These are phyloP conservation scores for Coemansia sp. DNA, from an alignment of 192 early-diverging fungal genomes.

Conservation along the genomic window DNA sequence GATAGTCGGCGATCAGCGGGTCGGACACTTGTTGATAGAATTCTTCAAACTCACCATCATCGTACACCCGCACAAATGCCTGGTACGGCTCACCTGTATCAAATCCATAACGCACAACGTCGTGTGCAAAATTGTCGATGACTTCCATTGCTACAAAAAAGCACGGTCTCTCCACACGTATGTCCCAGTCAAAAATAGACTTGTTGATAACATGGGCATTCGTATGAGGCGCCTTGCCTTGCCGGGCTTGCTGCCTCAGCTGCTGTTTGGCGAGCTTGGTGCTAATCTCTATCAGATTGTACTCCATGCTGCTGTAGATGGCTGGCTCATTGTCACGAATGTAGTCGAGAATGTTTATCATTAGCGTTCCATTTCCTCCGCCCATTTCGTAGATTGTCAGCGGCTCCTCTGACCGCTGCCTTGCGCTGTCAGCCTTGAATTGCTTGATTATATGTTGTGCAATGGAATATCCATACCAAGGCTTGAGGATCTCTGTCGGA, in stretches of 20 bases:
- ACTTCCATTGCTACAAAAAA: conserved; percentile 98
- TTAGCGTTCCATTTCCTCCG: conserved; percentile 95
- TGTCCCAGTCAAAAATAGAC: conserved; percentile 89
- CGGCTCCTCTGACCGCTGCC: conserved; percentile 55
- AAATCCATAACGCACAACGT: conserved; percentile 85
- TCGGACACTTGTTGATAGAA: conserved; percentile 80
- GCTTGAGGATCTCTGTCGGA: conserved; percentile 91
- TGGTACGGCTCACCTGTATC: conserved; percentile 73
- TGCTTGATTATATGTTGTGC: conserved; percentile 85
- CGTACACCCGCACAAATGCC: conserved; percentile 78
- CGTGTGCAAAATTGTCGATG: conserved; percentile 97
- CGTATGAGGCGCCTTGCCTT: conserved; percentile 42
- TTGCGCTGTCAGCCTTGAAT: conserved; percentile 58
- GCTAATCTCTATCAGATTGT: conserved; percentile 94
- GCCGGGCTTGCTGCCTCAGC: conserved; percentile 51
- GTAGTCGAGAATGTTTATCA: conserved; percentile 90
- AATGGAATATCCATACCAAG: conserved; percentile 89
- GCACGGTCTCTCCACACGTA: conserved; percentile 68
- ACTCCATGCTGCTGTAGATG: conserved; percentile 76
- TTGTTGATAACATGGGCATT: conserved; percentile 84
- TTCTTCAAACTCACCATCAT: conserved; percentile 84
- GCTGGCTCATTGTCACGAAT: conserved; percentile 74
- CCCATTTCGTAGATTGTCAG: conserved; percentile 94
- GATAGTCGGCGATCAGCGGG: conserved; percentile 71
- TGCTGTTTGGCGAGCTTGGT: conserved; percentile 73